Conservation (phyloP, 2,329 filamentous ascomycete genomes). For the Colletotrichum abscissum region DNA sequence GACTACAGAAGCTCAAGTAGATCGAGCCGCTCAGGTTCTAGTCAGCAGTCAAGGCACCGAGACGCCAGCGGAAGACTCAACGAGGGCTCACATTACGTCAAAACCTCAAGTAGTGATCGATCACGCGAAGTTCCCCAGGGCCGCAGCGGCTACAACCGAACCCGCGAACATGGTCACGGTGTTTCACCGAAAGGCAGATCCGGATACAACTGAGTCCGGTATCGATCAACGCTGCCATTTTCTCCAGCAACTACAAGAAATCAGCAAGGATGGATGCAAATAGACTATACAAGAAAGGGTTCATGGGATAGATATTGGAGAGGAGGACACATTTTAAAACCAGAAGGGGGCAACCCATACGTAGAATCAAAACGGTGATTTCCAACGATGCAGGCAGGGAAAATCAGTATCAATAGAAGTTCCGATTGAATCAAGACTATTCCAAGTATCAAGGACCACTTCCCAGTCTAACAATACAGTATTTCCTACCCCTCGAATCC, state of each 20-base stretch:
- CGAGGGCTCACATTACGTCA: constrained; percentile 6
- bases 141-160: constrained; percentile 29
- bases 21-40: not conserved
- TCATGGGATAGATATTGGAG: not conserved
- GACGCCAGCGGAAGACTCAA: not conserved
- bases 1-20: not conserved
- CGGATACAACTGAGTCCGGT: constrained; percentile 18
- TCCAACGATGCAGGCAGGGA: not conserved
- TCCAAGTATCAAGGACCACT: not conserved
- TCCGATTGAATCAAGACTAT: not conserved
- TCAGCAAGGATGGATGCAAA: not conserved
- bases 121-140: constrained; percentile 7
- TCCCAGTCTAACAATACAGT: not conserved
- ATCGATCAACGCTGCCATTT: not conserved
- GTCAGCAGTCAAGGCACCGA: not conserved
- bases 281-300: not conserved
- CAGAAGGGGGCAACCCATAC: not conserved
- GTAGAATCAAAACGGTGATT: not conserved
- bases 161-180: constrained; percentile 6
- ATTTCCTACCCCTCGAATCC: not conserved
- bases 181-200: constrained; percentile 19
- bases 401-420: not conserved
- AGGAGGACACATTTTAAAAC: not conserved
- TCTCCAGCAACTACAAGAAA: not conserved
- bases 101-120: not conserved